These are phyloP conservation scores for Eucalyptus erythrocorys DNA, from an alignment of 345 rosid genomes.

Conservation along the genomic window DNA sequence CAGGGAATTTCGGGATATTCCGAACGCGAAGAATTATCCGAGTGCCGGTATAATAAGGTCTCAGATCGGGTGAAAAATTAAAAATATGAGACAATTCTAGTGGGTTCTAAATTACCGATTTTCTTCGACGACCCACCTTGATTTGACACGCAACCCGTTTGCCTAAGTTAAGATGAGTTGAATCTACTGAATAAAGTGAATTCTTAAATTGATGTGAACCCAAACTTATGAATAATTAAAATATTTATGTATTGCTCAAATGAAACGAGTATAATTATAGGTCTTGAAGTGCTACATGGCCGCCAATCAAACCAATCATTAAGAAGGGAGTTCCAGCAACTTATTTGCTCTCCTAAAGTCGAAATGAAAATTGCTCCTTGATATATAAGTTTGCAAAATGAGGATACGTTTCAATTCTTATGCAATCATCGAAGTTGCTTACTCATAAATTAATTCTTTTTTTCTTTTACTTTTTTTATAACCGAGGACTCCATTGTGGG, in stretches of 20 bases:
- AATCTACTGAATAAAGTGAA: background rate
- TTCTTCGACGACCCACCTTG: background rate
- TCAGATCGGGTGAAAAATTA: background rate
- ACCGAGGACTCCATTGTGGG: too few relatives aligned
- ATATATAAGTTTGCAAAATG: background rate
- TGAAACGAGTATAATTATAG: rapidly evolving
- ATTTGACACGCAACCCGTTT: background rate
- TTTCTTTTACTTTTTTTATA: too few relatives aligned
- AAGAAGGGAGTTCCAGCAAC: background rate
- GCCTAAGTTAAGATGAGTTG: background rate
- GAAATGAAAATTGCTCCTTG: background rate
- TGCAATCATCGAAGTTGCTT: rapidly evolving
- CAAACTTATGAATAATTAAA: background rate
- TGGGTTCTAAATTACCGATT: background rate
- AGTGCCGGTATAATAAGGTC: background rate
- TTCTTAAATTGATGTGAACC: background rate
- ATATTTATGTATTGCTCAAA: background rate
- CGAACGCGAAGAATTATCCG: background rate
- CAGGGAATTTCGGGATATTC: background rate
- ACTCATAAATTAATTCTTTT: background rate
- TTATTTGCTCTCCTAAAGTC: background rate
- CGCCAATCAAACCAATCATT: background rate
- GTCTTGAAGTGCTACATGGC: background rate
- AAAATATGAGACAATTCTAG: background rate
- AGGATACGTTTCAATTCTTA: background rate